Evolutionary conservation across 2,329 filamentous ascomycete species (phyloP), one percentile per base, ranked within the genome.

Genomic region (Sporothrix inflata): DNA sequence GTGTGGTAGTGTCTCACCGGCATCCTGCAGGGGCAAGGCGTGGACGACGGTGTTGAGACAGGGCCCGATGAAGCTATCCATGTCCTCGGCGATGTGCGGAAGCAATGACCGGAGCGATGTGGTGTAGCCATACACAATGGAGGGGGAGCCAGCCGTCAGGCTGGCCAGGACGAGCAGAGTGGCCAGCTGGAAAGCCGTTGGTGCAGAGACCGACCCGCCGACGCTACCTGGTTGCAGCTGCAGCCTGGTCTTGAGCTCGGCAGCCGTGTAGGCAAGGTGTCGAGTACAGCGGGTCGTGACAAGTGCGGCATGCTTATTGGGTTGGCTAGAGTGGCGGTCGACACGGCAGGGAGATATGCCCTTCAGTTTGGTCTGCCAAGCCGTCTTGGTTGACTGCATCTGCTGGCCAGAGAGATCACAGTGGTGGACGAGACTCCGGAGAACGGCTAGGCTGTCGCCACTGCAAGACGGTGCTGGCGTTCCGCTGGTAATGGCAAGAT

Each of bases 11-110:
- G 65, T 49, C 45, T 67, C 75, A 9, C 24, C 21, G 7, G 8
- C 66, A 27, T 69, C 71, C 12, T 55, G 27, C 0, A 77, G 71
- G 5, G 27, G 34, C 19, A 75, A 27, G 1, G 74, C 71, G 12
- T 77, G 74, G n/a, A 76, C 70, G 0, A 77, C 38, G 3, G 76
- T 77, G 45, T 77, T 77, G 61, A 77, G 73, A 24, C 76, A 77
- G 14, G 76, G 76, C 1, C 76, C 76, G 38, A 76, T 72, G 30
- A 75, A 75, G 9, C 40, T 51, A 24, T 73, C 71, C 19, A 74
- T 71, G 12, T 60, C 55, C 9, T 71, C 53, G 19, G 24, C 65
- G 16, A 73, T 51, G 19, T 74, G 69, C 1, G 40, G 65, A 21
- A 67, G 27, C 27, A 51, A 8, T 7, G 45, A 3, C 9, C 65